phyloP scores from a whole-genome alignment of 2,329 filamentous ascomycete species.

The Gyromitra esculenta region DNA sequence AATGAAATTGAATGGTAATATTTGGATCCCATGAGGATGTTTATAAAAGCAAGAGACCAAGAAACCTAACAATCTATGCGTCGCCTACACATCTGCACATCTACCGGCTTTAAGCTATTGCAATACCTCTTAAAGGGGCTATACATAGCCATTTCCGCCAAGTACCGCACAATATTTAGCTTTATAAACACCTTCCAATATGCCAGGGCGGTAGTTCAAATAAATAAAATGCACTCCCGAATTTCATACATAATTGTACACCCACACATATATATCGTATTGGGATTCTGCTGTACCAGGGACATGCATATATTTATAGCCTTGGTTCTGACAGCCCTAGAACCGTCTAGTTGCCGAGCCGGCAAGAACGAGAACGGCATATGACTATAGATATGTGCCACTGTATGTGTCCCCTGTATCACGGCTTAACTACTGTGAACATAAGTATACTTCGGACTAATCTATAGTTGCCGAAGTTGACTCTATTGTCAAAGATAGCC shows the following conservation, averaged over 20 bases:
- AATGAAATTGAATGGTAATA: too few relatives aligned
- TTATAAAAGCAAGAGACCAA: too few relatives aligned
- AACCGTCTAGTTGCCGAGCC: slow-evolving; percentile 2
- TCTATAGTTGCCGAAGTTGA: neutral
- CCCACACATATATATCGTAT: neutral
- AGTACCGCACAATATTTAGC: neutral
- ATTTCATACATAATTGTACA: neutral
- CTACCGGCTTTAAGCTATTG: too few relatives aligned
- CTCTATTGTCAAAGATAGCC: neutral
- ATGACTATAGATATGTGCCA: neutral
- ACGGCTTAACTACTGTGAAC: neutral
- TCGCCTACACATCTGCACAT: too few relatives aligned
- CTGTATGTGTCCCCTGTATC: neutral
- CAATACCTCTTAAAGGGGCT: too few relatives aligned
- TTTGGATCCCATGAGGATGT: too few relatives aligned
- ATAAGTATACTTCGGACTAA: neutral
- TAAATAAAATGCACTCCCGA: neutral
- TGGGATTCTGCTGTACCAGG: neutral
- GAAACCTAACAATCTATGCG: too few relatives aligned
- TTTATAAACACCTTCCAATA: neutral
- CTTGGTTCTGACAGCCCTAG: neutral
- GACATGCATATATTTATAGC: neutral
- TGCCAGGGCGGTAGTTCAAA: neutral
- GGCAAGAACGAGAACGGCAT: neutral
- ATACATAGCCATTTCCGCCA: neutral